These are phyloP conservation scores for Cytospora schulzeri DNA, from an alignment of 2,329 filamentous ascomycete genomes.

Conservation along the genomic window DNA sequence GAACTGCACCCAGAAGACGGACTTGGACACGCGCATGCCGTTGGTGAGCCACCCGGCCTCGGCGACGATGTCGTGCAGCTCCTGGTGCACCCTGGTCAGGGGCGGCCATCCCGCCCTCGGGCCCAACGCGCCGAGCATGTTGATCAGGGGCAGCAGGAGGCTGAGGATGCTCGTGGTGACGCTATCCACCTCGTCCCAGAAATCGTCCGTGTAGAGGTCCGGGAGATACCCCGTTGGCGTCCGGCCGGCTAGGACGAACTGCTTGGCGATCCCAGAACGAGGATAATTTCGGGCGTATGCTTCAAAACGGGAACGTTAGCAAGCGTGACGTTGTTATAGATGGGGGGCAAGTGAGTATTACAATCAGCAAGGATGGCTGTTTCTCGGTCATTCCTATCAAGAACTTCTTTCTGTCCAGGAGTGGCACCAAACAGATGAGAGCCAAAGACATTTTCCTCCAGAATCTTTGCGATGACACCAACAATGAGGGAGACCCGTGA, in stretches of 20 bases:
- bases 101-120: constrained; percentile 19
- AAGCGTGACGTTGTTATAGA: background rate
- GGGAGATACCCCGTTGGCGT: constrained; percentile 29
- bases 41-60: constrained; percentile 37
- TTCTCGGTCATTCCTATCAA: constrained; percentile 31
- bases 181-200: constrained; percentile 43
- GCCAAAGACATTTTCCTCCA: constrained; percentile 43
- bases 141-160: constrained; percentile 42
- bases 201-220: constrained; percentile 35
- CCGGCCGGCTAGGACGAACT: constrained; percentile 23
- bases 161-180: constrained; percentile 22
- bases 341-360: constrained; percentile 1
- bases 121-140: constrained; percentile 33
- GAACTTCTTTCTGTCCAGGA: constrained; percentile 31
- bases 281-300: constrained; percentile 41
- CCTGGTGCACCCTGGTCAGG: constrained; percentile 36
- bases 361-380: constrained; percentile 6
- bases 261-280: constrained; percentile 32
- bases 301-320: constrained; percentile 27
- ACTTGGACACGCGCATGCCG: constrained; percentile 34
- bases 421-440: constrained; percentile 44
- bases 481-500: constrained; percentile 36
- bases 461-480: constrained; percentile 41
- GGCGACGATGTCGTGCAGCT: constrained; percentile 38
- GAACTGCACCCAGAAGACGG: constrained; percentile 37